Evolutionary conservation across 805 yeast species (phyloP), one percentile per base, ranked within the genome.

Genomic region (Metschnikowia continentalis): DNA sequence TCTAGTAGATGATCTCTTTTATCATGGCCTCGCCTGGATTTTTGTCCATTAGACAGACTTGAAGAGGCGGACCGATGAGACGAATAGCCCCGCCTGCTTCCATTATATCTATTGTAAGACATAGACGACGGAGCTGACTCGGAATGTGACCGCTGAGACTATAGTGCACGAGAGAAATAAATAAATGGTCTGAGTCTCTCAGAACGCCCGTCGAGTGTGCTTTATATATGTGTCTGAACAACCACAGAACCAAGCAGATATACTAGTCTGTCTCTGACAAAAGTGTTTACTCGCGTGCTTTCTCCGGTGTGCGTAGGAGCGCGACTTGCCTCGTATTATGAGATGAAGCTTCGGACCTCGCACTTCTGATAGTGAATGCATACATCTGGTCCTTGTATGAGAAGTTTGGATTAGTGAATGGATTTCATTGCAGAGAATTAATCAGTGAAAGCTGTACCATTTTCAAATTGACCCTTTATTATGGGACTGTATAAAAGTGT

Each of bases 21-120:
- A 2, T 23, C 32, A 22, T 30, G 46, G n/a, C 23, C 38, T 10
- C 38, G 26, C 3, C n/a, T 42, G n/a, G 14, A 5, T 20, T 30
- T 37, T 13, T 32, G 20, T 8, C 13, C 22, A 10, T 42, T 32
- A 33, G 20, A 32, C 32, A 42, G 38, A 42, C 20, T 8, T 13
- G 46, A 42, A 15, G 43, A 40, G 11, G 30, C 35, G 22, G 19
- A n/a, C 7, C 38, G 38, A 33, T 42, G 38, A 30, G 43, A 40
- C 35, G 43, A 40, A 15, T 42, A 22, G 32, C 46, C 38, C 38
- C 38, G 36, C 37, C 46, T 42, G 46, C 46, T 35, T 32, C 46
- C 46, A 22, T 14, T 33, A 11, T 42, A 35, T 42, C 38, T 42
- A 20, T 20, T 42, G 37, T 42, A 42, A 42, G 46, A 42, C 46